A percentile compares a stretch with the other conserved stretches of the same genome.
Conservation (phyloP, 148 eudicot genomes). For the Amaranthus cruentus region DNA sequence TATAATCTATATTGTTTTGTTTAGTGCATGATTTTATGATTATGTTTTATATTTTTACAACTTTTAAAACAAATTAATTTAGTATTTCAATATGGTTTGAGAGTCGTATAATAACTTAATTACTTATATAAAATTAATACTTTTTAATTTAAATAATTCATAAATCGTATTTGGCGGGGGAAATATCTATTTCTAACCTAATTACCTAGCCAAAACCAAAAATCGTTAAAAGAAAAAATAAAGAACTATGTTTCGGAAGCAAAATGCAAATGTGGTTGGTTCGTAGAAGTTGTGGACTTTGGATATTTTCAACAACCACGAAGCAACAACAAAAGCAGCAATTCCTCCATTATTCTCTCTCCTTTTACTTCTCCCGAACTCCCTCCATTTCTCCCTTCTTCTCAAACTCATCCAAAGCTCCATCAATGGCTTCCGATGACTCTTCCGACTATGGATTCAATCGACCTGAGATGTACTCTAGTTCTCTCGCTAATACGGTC, state of each 20-base stretch:
- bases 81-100: too few species aligned
- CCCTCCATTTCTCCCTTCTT: neutral
- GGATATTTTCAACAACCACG: constrained; percentile 5
- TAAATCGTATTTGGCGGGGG: too few species aligned
- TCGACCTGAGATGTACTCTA: constrained; percentile 59
- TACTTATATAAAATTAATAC: too few species aligned
- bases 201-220: too few species aligned
- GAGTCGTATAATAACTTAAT: too few species aligned
- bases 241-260: neutral
- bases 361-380: neutral
- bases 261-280: constrained; percentile 2
- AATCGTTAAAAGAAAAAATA: neutral
- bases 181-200: too few species aligned
- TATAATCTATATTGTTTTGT: too few species aligned
- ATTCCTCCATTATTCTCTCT: neutral
- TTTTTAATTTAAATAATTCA: too few species aligned
- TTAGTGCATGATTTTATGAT: too few species aligned
- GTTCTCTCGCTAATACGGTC: constrained; percentile 47
- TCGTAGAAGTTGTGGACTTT: neutral
- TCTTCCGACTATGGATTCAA: constrained; percentile 54
- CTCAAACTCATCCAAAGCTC: constrained; percentile 4
- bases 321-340: neutral
- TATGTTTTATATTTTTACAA: too few species aligned
- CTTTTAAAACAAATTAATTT: too few species aligned
- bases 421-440: constrained; percentile 25